Percentiles rank a stretch among this genome's conserved stretches.
These are phyloP conservation scores for Dioscorea dumetorum DNA, from an alignment of 106 monocot genomes.

Conservation along the genomic window DNA sequence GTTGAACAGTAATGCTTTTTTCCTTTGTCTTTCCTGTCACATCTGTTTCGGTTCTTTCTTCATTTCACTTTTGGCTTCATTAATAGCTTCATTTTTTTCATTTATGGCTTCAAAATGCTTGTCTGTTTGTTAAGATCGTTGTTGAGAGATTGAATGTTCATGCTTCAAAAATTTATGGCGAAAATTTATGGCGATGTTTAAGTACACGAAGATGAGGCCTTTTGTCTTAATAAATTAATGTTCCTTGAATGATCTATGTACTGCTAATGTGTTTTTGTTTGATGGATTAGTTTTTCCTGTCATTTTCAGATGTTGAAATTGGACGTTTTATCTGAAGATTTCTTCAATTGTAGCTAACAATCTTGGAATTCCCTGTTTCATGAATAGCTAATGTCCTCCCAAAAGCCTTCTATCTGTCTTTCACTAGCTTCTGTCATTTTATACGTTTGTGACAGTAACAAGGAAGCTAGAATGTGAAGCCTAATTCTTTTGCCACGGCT, in stretches of 20 bases:
- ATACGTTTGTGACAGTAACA: background rate
- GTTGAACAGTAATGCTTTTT: slow-evolving; percentile 36
- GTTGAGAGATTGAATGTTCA: background rate
- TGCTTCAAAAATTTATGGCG: background rate
- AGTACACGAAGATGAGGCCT: background rate
- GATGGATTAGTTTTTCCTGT: no score
- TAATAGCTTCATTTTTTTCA: background rate
- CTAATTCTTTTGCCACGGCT: background rate
- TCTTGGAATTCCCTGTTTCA: no score
- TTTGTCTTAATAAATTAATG: background rate
- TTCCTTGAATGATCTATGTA: background rate
- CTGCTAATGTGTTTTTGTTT: no score
- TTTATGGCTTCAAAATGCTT: background rate
- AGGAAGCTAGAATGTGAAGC: background rate
- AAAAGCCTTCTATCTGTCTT: no score
- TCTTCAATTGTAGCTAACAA: no score
- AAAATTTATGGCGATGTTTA: background rate
- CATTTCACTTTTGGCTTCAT: background rate
- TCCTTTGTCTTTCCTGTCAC: no score
- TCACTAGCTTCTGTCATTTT: no score
- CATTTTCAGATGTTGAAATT: no score
- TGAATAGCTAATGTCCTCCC: no score
- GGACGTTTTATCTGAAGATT: no score
- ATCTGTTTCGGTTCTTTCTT: background rate
- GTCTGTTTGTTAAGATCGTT: background rate